Evolutionary conservation across 1,284 basidiomycete species (phyloP).

Genomic region (Gymnopus androsaceus): DNA sequence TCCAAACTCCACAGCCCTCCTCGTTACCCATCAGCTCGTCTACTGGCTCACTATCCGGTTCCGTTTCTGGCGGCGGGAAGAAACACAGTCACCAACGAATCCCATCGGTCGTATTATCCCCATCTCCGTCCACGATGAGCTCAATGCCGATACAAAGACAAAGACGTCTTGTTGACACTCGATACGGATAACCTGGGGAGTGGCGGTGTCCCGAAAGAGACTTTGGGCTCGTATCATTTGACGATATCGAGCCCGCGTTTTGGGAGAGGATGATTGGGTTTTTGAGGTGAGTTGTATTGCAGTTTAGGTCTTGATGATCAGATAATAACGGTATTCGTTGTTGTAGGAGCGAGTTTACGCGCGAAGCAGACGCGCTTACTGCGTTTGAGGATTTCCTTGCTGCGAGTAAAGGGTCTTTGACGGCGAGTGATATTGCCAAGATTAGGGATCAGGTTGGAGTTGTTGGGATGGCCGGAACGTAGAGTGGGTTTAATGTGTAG

Average conservation of each 20-base stretch:
- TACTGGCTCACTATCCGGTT: not conserved
- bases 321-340: not conserved
- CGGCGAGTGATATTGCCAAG: constrained; percentile 74
- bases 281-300: constrained; percentile 52
- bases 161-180: constrained; percentile 66
- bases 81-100: constrained; percentile 61
- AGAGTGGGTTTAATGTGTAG: too few relatives aligned
- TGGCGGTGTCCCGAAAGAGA: constrained; percentile 27
- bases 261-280: constrained; percentile 73
- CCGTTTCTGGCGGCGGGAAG: not conserved
- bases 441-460: constrained; percentile 77
- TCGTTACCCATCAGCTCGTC: constrained; percentile 4
- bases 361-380: constrained; percentile 51
- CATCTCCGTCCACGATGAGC: constrained; percentile 54
- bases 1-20: constrained; percentile 18
- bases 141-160: constrained; percentile 34
- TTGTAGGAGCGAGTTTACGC: constrained; percentile 57
- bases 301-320: not conserved
- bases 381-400: constrained; percentile 79
- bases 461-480: constrained; percentile 78
- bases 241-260: constrained; percentile 72
- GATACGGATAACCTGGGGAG: constrained; percentile 51
- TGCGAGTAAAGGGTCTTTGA: constrained; percentile 69
- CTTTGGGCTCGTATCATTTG: constrained; percentile 63
- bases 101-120: constrained; percentile 74